These are phyloP conservation scores for Neurospora sp. DNA, from an alignment of 495 filamentous ascomycete genomes.

Conservation along the genomic window DNA sequence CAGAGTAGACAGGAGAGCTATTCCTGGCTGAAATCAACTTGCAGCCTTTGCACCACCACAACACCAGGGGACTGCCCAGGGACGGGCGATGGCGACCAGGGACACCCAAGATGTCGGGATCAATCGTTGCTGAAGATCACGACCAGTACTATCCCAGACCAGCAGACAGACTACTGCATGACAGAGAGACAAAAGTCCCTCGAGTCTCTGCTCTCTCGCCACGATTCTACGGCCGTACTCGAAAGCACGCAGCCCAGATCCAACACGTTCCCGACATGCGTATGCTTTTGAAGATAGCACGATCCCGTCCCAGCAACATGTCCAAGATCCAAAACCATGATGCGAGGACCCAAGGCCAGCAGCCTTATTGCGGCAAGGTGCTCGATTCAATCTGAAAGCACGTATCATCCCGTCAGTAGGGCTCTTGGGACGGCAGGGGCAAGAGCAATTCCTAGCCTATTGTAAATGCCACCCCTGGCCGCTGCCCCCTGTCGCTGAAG, in stretches of 20 bases:
- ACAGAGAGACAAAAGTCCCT: background rate
- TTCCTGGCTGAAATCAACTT: background rate
- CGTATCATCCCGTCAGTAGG: slow-evolving; percentile 3
- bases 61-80: background rate
- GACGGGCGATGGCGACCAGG: background rate
- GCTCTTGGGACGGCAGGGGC: background rate
- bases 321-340: background rate
- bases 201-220: background rate
- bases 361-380: background rate
- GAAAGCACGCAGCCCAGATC: background rate
- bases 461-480: no score
- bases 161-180: background rate
- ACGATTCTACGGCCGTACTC: background rate
- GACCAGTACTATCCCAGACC: background rate
- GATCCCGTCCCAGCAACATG: background rate
- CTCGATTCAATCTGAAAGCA: slow-evolving; percentile 1
- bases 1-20: background rate
- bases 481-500: background rate
- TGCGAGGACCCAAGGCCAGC: background rate
- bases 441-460: background rate
- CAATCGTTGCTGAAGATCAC: background rate
- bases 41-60: background rate
- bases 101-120: background rate
- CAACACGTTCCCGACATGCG: background rate
- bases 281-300: background rate